A percentile compares a stretch with the other conserved stretches of the same genome.
These are phyloP conservation scores for Solanum ossicruentum DNA, from an alignment of 257 asterid species.

Conservation along the genomic window DNA sequence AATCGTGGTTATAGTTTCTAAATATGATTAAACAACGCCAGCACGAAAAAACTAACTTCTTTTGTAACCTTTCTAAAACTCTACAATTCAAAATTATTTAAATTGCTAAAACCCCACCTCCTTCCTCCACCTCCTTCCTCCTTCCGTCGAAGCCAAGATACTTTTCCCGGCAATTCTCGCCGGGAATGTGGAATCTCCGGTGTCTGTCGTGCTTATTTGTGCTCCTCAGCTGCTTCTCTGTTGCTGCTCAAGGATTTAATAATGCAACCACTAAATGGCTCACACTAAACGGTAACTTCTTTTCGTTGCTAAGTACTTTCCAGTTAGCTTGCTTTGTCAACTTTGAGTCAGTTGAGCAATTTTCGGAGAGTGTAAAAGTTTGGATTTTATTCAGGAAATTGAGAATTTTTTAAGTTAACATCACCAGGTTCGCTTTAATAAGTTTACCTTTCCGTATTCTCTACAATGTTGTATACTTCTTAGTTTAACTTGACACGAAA, in stretches of 20 bases:
- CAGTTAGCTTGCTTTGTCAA: background rate
- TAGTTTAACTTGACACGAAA: too few species aligned
- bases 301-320: background rate
- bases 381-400: background rate
- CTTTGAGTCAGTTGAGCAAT: background rate
- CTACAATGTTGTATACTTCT: too few species aligned
- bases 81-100: background rate
- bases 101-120: background rate
- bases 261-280: conserved; percentile 32
- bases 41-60: background rate
- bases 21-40: background rate
- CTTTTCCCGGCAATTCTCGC: conserved; percentile 2
- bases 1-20: background rate
- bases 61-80: background rate
- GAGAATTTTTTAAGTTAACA: background rate
- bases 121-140: background rate
- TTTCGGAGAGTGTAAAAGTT: background rate
- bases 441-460: too few species aligned
- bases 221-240: conserved; percentile 20
- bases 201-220: conserved; percentile 14
- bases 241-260: conserved; percentile 44
- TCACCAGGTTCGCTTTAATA: background rate
- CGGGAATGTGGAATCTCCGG: conserved; percentile 54
- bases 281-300: conserved; percentile 44
- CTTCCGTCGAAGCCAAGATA: background rate